Percentiles rank a stretch among this genome's conserved stretches.
Conservation (phyloP, 495 filamentous ascomycete species). For the Bathelium albidoporum region DNA sequence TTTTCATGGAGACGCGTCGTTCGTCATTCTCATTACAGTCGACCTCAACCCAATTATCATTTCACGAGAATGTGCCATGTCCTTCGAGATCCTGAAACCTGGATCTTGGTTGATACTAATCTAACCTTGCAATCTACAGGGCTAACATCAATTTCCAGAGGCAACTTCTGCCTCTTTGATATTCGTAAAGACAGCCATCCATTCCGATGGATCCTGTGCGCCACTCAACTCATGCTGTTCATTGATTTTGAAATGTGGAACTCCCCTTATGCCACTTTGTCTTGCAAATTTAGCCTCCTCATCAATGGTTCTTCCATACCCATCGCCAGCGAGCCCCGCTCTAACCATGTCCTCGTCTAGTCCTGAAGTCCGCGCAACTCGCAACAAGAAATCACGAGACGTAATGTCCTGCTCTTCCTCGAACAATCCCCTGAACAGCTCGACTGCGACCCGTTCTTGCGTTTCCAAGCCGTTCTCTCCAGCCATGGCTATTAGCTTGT, state of each 20-base stretch:
- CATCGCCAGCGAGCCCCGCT: constrained; percentile 51
- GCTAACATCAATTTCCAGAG: too few species aligned
- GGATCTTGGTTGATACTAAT: too few species aligned
- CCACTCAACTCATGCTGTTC: constrained; percentile 28
- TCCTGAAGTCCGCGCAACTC: constrained; percentile 53
- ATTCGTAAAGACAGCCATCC: constrained; percentile 28
- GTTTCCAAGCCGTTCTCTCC: constrained; percentile 44
- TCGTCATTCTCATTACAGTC: too few species aligned
- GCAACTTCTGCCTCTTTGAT: constrained; percentile 22
- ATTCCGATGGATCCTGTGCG: constrained; percentile 31
- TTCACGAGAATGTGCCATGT: background rate
- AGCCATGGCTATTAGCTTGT: constrained; percentile 62
- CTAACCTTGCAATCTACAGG: too few species aligned
- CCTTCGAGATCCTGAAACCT: background rate
- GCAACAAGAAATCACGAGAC: constrained; percentile 44
- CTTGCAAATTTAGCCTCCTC: constrained; percentile 53
- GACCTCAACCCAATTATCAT: too few species aligned
- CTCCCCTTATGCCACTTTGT: constrained; percentile 50
- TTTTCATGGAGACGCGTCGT: too few species aligned
- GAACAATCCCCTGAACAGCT: constrained; percentile 64
- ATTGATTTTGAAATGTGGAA: constrained; percentile 55
- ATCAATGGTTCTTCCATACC: constrained; percentile 61
- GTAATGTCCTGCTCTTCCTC: constrained; percentile 73
- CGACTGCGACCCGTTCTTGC: constrained; percentile 56
- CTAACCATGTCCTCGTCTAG: constrained; percentile 49